Evolutionary conservation across 768 basidiomycete species (phyloP), one percentile per base, ranked within the genome.

Genomic region (Pulveroboletus sp.): DNA sequence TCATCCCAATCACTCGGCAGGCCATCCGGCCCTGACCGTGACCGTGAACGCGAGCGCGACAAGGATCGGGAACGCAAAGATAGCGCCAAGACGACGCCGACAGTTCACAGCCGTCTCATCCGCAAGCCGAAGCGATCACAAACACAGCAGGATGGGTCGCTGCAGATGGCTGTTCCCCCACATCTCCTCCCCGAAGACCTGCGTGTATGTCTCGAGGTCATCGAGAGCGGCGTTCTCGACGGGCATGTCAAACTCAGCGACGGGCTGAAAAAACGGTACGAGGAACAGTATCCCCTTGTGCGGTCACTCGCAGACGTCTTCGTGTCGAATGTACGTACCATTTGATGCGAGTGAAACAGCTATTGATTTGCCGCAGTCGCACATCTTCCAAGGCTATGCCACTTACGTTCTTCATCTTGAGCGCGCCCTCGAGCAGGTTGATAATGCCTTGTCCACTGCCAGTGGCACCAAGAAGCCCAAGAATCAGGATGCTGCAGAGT

Each of bases 241-340:
- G 95, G 97, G 2, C 97, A 99, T 68, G 77, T 86, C 58, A 80
- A 84, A 56, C 77, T 99, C 29, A 87, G 84, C 45, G 87, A 89
- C 43, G 89, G 88, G 19, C 69, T 99, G 57, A 81, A 80, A 63
- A 94, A 90, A 69, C 78, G 94, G 35, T 98, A 97, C 55, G 93
- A 95, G 47, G 92, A 97, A 57, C 94, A 97, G 57, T 98, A 89
- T 63, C 94, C 94, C 13, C 77, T 97, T 31, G 94, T 97, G 31
- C 78, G 94, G 44, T 89, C 86, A 24, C 77, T 97, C 33, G 94
- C 94, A 46, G 94, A 97, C 59, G 91, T 97, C n/a, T 97, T 97
- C 68, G 89, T 94, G 20, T 81, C 85, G 10, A 92, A 91, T 71
- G 94, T 95, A 65, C 69, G 88, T 76, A 41, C 17, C 47, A n/a